Percentiles rank a stretch among this genome's conserved stretches.
These are phyloP conservation scores for Phytophthora pistaciae DNA, from an alignment of 352 stramenopile genomes.

Conservation along the genomic window DNA sequence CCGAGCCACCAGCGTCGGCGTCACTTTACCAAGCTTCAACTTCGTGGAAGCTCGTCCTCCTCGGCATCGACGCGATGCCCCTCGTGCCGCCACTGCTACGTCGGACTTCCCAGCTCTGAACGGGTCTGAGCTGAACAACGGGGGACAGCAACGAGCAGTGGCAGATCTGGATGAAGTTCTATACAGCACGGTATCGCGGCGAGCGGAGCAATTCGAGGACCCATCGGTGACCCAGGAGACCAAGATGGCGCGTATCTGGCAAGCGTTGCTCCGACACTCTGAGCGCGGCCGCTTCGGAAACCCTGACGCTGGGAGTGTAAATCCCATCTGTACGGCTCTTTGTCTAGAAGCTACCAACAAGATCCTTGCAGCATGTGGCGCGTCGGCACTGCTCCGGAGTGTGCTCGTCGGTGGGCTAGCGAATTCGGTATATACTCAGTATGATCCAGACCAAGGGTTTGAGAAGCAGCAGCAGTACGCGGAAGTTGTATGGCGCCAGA, in stretches of 20 bases:
- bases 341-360: conserved; percentile 59
- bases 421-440: conserved; percentile 70
- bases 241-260: conserved; percentile 66
- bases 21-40: conserved; percentile 68
- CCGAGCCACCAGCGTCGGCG: conserved; percentile 36
- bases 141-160: neutral
- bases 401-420: conserved; percentile 63
- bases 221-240: conserved; percentile 44
- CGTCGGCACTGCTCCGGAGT: conserved; percentile 47
- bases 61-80: conserved; percentile 20
- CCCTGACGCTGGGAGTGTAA: conserved; percentile 37
- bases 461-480: conserved; percentile 56
- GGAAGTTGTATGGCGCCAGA: conserved; percentile 39
- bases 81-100: neutral
- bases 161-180: conserved; percentile 36
- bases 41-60: conserved; percentile 55
- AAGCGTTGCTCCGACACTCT: conserved; percentile 67
- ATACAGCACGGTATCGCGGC: conserved; percentile 23
- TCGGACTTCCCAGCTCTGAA: conserved; percentile 22
- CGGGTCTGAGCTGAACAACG: neutral
- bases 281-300: conserved; percentile 59
- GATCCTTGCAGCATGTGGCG: conserved; percentile 45
- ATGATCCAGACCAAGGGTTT: conserved; percentile 47
- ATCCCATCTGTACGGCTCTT: conserved; percentile 66
- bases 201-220: conserved; percentile 24